Base-by-base conservation (phyloP, 2,329 filamentous ascomycete genomes). In the Nectriaceae sp. region DNA sequence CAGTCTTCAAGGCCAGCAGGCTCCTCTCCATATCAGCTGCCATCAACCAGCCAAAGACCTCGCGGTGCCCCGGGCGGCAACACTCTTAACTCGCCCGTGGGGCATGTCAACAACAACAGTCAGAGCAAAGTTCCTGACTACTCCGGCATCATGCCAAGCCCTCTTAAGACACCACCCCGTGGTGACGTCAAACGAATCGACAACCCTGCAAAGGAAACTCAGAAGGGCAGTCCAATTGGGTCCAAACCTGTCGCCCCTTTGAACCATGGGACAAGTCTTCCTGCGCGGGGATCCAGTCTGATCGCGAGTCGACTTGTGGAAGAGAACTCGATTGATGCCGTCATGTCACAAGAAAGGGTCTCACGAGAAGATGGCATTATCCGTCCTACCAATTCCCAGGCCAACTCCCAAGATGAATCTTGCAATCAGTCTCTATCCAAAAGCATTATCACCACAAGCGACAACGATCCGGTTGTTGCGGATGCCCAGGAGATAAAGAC, bases 251-350 rank as follows among this genome's bases (percentile, higher is more conserved):
- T n/a, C 8, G 16, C 33, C 8, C 15, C 26, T 31, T 36, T 36
- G 33, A 15, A 36, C 16, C n/a, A 36, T 36, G 8, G 33, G 8
- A n/a, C n/a, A 36, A 42, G 24, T 20, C 39, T 49, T 35, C 64
- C 65, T 6, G 46, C 50, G 10, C 61, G 65, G 29, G 57, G 47
- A 19, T 63, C 63, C 2, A 70, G 64, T 39, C 59, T 63, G 45
- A 45, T 43, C 18, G 52, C 55, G 15, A 53, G 44, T 24, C 60
- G 54, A 37, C 44, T 59, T 29, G 42, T 55, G 40, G 48, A 56
- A 8, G 43, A 47, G n/a, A 54, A 57, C 20, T 64, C 61, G 4
- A 64, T 64, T 39, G 61, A 64, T 42, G 54, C 55, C 41, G 58
- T 63, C 53, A 63, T 62, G 55, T 60, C 52, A 46, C 61, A 54